A percentile compares a stretch with the other conserved stretches of the same genome.
Evolutionary conservation across 2,329 filamentous ascomycete genomes (phyloP).

Genomic region (Penicillium rolfsii): DNA sequence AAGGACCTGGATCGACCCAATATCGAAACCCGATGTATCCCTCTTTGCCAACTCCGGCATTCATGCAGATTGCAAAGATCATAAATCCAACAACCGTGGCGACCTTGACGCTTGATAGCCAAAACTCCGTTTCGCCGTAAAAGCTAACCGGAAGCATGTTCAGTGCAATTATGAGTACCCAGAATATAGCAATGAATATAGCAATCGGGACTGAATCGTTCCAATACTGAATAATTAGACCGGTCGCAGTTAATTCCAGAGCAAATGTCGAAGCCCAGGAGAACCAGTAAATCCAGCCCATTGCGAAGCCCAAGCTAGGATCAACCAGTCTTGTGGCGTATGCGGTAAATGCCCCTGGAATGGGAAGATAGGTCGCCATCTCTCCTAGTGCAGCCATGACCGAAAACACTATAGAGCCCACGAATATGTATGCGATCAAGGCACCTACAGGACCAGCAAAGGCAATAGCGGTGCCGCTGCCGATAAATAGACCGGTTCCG

Average conservation of each 20-base stretch:
- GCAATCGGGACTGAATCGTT: conserved; percentile 63
- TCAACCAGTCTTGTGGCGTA: conserved; percentile 77
- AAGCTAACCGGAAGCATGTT: conserved; percentile 73
- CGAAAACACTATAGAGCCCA: conserved; percentile 73
- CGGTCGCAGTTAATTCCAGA: conserved; percentile 72
- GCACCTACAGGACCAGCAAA: conserved; percentile 67
- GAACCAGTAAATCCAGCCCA: conserved; percentile 86
- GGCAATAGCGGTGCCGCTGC: conserved; percentile 65
- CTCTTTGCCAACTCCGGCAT: conserved; percentile 58
- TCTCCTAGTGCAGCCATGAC: conserved; percentile 70
- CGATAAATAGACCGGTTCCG: conserved; percentile 73
- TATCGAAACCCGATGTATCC: conserved; percentile 53
- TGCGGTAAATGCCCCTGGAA: conserved; percentile 74
- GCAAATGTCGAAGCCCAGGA: conserved; percentile 49
- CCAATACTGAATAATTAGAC: conserved; percentile 79
- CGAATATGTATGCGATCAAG: conserved; percentile 69
- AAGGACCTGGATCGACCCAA: conserved; percentile 8
- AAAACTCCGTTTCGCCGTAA: conserved; percentile 79
- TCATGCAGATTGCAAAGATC: conserved; percentile 65
- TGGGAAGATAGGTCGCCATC: conserved; percentile 77
- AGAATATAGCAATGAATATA: conserved; percentile 75
- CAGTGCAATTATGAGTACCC: conserved; percentile 67
- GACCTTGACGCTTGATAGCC: conserved; percentile 77
- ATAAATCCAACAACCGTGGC: conserved; percentile 6
- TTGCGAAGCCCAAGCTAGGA: conserved; percentile 71